A percentile compares a stretch with the other conserved stretches of the same genome.
These are phyloP conservation scores for Mycena leptocephala DNA, from an alignment of 768 basidiomycete species.

Conservation along the genomic window DNA sequence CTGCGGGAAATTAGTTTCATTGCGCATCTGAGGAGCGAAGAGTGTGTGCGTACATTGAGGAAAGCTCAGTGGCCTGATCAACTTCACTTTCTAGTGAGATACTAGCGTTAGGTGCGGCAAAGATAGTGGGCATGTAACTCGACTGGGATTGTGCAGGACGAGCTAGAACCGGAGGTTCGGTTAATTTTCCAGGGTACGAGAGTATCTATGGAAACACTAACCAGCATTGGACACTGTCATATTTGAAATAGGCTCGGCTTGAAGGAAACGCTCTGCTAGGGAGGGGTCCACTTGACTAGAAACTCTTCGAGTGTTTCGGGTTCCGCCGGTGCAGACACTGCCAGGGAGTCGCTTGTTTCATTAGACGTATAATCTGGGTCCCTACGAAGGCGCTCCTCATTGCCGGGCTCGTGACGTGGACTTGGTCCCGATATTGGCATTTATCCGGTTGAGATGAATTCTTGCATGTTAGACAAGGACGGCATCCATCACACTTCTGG, in stretches of 20 bases:
- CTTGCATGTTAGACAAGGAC: conserved; percentile 2
- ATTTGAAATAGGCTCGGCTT: no score
- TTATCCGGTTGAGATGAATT: neutral
- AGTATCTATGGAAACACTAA: no score
- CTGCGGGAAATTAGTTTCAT: neutral
- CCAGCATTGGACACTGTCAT: no score
- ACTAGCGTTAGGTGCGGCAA: neutral
- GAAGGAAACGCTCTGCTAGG: no score
- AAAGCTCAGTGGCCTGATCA: neutral
- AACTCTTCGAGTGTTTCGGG: neutral
- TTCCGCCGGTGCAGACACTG: neutral
- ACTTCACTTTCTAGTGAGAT: neutral
- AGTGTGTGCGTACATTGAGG: neutral
- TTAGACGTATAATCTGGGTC: neutral
- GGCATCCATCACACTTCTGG: conserved; percentile 4
- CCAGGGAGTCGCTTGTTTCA: neutral
- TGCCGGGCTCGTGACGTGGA: neutral
- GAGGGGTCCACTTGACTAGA: no score
- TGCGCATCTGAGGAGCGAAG: neutral
- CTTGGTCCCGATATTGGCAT: neutral
- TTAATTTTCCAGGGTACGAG: no score
- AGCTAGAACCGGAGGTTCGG: neutral
- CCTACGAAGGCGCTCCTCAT: neutral
- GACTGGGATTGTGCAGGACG: neutral
- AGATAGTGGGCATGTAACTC: neutral